Evolutionary conservation across 352 stramenopile genomes (phyloP), one percentile per base, ranked within the genome.

Genomic region (Pythium phragmiticola): DNA sequence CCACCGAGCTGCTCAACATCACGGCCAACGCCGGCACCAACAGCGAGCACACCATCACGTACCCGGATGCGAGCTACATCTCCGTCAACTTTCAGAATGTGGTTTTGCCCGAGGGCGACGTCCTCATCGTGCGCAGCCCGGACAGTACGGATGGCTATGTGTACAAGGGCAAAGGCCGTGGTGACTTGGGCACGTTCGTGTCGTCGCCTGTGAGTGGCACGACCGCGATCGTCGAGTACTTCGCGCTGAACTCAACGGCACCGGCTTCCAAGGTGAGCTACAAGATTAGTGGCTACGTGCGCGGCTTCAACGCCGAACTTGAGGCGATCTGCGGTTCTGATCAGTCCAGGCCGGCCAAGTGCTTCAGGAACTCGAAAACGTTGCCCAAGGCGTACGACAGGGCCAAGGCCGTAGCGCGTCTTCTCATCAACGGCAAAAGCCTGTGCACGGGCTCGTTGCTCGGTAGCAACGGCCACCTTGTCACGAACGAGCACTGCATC

Each of bases 1-100:
- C 37, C 26, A 36, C 58, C 45, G 45, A 68, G 14, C n/a, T 33
- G 11, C 53, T 54, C 43, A 62, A 34, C 42, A 62, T 68, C 60
- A 28, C 50, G 14, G 60, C 43, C 17, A 17, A 16, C 12, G 43
- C 37, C 39, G 14, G 21, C 21, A 21, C 21, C 21, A 21, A 21
- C 21, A 46, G 57, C 16, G 19, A 46, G 11, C 46, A 70, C 41
- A 57, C 43, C 4, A 49, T 70, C 43, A 66, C 72, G 47, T 75
- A 87, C 72, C 52, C 77, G 39, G 69, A 72, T 28, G 74, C 80
- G 26, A 76, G 56, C 12, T 86, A 87, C 60, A 78, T 87, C 37
- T 63, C 77, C 7, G 69, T 90, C 19, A 74, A 87, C 58, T 88
- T 92, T 43, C 46, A 68, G 53, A 39, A 49, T 36, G 86, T 92